A percentile compares a stretch with the other conserved stretches of the same genome.
Evolutionary conservation across 2,329 filamentous ascomycete species (phyloP).

Genomic region (Diplodia scrobiculata): DNA sequence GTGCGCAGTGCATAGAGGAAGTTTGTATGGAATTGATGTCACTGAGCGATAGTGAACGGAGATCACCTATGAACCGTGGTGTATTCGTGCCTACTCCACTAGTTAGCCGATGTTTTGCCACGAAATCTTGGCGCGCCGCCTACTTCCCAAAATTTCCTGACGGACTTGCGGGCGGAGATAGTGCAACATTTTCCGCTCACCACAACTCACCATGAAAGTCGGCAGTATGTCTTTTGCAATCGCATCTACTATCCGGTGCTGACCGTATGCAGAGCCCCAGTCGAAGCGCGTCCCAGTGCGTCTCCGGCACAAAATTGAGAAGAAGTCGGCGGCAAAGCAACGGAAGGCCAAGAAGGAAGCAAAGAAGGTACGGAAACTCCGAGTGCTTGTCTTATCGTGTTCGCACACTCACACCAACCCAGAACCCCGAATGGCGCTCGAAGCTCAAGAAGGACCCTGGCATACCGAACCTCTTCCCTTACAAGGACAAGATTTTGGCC

Average conservation of each 20-base stretch:
- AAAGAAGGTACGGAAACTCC: constrained; percentile 67
- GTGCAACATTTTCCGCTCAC: constrained; percentile 28
- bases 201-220: constrained; percentile 45
- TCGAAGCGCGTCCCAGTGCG: constrained; percentile 91
- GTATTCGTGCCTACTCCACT: no score
- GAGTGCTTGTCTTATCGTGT: background rate
- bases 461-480: constrained; percentile 95
- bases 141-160: constrained; percentile 30
- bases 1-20: no score
- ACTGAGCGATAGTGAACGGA: background rate
- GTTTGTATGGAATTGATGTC: no score
- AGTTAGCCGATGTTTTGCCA: background rate
- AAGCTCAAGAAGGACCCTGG: constrained; percentile 97
- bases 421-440: constrained; percentile 94
- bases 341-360: constrained; percentile 83
- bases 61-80: no score
- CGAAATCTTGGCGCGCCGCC: constrained; percentile 34
- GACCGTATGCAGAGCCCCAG: constrained; percentile 70
- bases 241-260: background rate
- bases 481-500: constrained; percentile 91
- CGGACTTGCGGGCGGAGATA: constrained; percentile 7
- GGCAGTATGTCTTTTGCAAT: constrained; percentile 42
- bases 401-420: constrained; percentile 33
- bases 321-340: constrained; percentile 86
- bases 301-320: constrained; percentile 93